Conservation (phyloP, 208 protist genomes). For the Acanthamoeba culbertsoni region DNA sequence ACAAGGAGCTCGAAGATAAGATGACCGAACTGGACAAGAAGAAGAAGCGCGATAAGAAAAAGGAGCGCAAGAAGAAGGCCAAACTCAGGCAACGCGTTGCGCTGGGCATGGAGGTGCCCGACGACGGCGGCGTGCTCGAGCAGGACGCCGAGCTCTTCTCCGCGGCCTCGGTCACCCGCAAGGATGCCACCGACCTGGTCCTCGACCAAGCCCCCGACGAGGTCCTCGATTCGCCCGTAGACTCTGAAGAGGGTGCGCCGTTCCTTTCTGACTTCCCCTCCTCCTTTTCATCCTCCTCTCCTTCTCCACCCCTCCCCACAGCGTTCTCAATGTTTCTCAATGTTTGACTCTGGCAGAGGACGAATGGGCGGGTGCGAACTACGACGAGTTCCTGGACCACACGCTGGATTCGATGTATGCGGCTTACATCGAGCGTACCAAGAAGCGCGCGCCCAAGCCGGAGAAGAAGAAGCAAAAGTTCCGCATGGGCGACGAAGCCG, state of each 20-base stretch:
- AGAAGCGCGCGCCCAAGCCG: background rate
- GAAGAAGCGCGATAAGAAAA: slow-evolving; percentile 92
- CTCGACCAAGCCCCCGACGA: slow-evolving; percentile 15
- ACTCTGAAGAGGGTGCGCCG: slow-evolving; percentile 52
- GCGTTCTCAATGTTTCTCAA: too few species aligned
- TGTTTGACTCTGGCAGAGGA: slow-evolving; percentile 82
- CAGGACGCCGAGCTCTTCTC: slow-evolving; percentile 72
- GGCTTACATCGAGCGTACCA: slow-evolving; percentile 4
- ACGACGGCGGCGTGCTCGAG: background rate
- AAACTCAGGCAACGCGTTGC: slow-evolving; percentile 88
- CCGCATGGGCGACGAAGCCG: background rate
- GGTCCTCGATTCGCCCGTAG: background rate
- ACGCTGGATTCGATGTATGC: slow-evolving; percentile 21
- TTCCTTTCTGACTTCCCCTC: too few species aligned
- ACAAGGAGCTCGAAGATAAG: slow-evolving; percentile 87
- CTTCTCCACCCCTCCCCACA: too few species aligned
- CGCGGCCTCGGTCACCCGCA: slow-evolving; percentile 84
- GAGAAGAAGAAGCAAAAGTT: background rate
- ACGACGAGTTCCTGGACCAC: slow-evolving; percentile 16
- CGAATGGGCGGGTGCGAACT: background rate
- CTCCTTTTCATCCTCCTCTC: too few species aligned
- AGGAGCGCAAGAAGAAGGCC: slow-evolving; percentile 90
- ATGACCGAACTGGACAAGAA: slow-evolving; percentile 88
- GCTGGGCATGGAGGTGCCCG: slow-evolving; percentile 85
- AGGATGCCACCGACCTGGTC: background rate